Percentiles rank a stretch among this genome's conserved stretches.
Conservation (phyloP, 2,329 filamentous ascomycete genomes). For the Cercospora zeina region DNA sequence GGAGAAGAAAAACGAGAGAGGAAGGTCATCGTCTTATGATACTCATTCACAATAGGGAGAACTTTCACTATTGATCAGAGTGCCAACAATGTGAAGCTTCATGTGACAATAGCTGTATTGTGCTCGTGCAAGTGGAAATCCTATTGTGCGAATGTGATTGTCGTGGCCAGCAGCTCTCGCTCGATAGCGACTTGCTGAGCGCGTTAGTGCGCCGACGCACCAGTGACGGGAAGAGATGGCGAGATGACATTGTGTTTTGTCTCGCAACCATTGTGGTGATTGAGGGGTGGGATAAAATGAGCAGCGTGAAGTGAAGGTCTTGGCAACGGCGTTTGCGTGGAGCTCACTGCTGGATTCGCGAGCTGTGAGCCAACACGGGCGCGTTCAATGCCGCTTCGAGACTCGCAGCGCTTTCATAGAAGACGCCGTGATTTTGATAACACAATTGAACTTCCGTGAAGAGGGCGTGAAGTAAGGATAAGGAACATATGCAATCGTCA, state of each 20-base stretch:
- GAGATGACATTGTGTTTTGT: neutral
- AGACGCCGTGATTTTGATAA: neutral
- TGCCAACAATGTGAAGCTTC: conserved; percentile 3
- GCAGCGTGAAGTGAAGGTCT: neutral
- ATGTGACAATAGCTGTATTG: neutral
- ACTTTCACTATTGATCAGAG: neutral
- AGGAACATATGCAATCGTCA: neutral
- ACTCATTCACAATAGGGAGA: neutral
- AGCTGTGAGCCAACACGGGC: neutral
- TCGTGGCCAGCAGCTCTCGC: neutral
- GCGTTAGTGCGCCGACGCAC: neutral
- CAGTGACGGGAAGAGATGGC: neutral
- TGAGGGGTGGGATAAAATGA: neutral
- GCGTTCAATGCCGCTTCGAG: neutral
- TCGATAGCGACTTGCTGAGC: neutral
- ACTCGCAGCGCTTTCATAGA: neutral
- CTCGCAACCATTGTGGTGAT: neutral
- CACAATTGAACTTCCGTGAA: neutral
- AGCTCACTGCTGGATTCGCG: neutral
- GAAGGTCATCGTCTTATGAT: neutral
- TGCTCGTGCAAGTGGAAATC: conserved; percentile 2
- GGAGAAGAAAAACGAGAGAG: neutral
- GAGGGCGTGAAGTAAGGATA: neutral
- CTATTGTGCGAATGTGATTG: conserved; percentile 5
- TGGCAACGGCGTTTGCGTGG: neutral